These are phyloP conservation scores for Cryptococcus wingfieldii DNA, from an alignment of 1,284 basidiomycete genomes.

Conservation along the genomic window DNA sequence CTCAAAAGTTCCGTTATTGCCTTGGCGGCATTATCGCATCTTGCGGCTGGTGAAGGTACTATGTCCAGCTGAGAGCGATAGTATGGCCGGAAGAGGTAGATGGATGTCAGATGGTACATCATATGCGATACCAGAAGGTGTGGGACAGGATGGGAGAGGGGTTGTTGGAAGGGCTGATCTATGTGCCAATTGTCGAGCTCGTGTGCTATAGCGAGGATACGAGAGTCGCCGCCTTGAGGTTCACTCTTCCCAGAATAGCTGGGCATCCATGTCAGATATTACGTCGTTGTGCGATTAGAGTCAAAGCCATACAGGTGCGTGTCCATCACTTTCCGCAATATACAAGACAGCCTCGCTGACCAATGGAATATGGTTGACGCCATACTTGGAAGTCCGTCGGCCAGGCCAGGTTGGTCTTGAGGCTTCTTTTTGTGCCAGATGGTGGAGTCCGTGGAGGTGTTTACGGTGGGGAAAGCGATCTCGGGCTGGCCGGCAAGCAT, in stretches of 20 bases:
- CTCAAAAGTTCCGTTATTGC: conserved; percentile 7
- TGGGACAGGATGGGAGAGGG: conserved; percentile 12
- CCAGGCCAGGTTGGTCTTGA: background rate
- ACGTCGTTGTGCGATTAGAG: no score
- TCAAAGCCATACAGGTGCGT: no score
- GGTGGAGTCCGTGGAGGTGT: background rate
- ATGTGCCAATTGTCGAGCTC: conserved; percentile 12
- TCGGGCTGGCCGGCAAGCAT: conserved; percentile 7
- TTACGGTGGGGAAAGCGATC: conserved; percentile 9
- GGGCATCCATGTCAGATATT: no score
- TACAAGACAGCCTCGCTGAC: conserved; percentile 1
- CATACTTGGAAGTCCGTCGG: conserved; percentile 11
- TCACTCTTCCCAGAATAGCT: no score
- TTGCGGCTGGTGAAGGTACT: conserved; percentile 5
- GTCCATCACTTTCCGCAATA: no score
- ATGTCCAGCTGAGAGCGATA: conserved; percentile 4
- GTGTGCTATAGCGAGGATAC: no score
- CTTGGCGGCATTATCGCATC: conserved; percentile 15
- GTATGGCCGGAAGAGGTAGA: conserved; percentile 21
- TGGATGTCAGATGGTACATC: conserved; percentile 13
- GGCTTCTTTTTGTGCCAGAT: background rate
- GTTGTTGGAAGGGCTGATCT: conserved; percentile 9
- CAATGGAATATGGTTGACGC: conserved; percentile 21
- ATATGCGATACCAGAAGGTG: conserved; percentile 20
- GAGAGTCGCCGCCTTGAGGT: no score